Conservation (phyloP, 352 stramenopile genomes). For the Peronospora farinosa region DNA sequence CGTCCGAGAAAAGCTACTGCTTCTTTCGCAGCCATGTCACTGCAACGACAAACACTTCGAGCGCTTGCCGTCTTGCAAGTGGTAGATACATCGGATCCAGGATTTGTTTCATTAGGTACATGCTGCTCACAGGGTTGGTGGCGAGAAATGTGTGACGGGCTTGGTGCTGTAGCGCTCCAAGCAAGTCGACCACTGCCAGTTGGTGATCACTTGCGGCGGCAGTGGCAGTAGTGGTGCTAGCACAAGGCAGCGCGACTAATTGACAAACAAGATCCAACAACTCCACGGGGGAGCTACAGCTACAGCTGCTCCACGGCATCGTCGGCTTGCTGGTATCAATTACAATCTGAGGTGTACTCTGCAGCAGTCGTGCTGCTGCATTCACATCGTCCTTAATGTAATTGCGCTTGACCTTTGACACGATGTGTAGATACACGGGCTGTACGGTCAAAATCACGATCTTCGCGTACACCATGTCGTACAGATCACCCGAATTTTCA, state of each 20-base stretch:
- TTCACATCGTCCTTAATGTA: constrained; percentile 26
- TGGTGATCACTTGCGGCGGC: constrained; percentile 21
- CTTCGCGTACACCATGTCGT: constrained; percentile 33
- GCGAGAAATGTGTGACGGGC: constrained; percentile 17
- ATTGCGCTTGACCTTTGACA: constrained; percentile 36
- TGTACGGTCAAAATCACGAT: constrained; percentile 31
- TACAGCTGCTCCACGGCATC: constrained; percentile 24
- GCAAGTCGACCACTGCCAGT: constrained; percentile 18
- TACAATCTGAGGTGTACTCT: constrained; percentile 14
- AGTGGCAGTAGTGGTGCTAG: constrained; percentile 7
- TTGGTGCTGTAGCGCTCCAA: constrained; percentile 20
- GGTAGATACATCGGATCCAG: constrained; percentile 27
- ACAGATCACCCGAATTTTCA: constrained; percentile 28
- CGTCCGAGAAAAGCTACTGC: constrained; percentile 1
- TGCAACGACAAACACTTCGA: constrained; percentile 22
- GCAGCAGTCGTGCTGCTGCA: constrained; percentile 18
- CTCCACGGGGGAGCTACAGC: constrained; percentile 27
- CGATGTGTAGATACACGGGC: constrained; percentile 34
- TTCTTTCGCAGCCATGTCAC: constrained; percentile 27
- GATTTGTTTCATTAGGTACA: constrained; percentile 33
- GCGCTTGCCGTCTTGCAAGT: constrained; percentile 8
- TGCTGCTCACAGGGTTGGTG: constrained; percentile 28
- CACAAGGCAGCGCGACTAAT: constrained; percentile 15
- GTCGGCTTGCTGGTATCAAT: constrained; percentile 13
- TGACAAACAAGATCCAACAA: constrained; percentile 28